Percentiles rank a stretch among this genome's conserved stretches.
Evolutionary conservation across 2,329 filamentous ascomycete genomes (phyloP).

Genomic region (Colletotrichum sp.): DNA sequence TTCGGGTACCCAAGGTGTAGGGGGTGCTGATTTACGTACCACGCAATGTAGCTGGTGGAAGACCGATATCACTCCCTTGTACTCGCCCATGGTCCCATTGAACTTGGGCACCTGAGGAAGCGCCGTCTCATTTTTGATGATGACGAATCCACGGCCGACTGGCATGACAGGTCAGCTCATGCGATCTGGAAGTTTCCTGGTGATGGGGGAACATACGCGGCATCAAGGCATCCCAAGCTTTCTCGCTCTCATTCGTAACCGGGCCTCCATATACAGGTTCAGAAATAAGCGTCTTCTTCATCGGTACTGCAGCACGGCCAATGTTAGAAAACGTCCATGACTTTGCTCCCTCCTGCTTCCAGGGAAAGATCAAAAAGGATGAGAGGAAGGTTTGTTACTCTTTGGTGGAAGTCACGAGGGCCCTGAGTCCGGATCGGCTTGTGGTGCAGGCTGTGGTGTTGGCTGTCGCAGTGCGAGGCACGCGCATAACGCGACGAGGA

Average conservation of each 20-base stretch:
- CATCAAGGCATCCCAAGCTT: not conserved
- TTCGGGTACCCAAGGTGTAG: accelerated
- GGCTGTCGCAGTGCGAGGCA: not conserved
- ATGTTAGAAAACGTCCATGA: not conserved
- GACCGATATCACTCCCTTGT: not conserved
- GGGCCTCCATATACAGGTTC: not conserved
- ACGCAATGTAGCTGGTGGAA: not conserved
- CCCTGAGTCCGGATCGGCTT: not conserved
- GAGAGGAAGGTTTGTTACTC: not conserved
- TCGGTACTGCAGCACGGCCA: not conserved
- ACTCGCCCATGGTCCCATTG: not conserved
- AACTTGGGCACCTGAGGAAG: not conserved
- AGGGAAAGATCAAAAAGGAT: not conserved
- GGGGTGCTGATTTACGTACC: not conserved
- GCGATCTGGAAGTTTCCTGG: accelerated
- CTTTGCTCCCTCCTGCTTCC: not conserved
- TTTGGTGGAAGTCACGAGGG: not conserved
- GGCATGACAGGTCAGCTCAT: accelerated
- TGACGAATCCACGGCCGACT: not conserved
- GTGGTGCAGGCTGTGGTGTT: not conserved
- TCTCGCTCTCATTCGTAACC: not conserved
- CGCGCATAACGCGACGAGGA: not conserved
- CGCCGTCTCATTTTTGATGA: not conserved
- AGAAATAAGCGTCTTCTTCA: not conserved
- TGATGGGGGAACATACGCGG: not conserved